These are phyloP conservation scores for Nakataea oryzae DNA, from an alignment of 2,329 filamentous ascomycete species.

Conservation along the genomic window DNA sequence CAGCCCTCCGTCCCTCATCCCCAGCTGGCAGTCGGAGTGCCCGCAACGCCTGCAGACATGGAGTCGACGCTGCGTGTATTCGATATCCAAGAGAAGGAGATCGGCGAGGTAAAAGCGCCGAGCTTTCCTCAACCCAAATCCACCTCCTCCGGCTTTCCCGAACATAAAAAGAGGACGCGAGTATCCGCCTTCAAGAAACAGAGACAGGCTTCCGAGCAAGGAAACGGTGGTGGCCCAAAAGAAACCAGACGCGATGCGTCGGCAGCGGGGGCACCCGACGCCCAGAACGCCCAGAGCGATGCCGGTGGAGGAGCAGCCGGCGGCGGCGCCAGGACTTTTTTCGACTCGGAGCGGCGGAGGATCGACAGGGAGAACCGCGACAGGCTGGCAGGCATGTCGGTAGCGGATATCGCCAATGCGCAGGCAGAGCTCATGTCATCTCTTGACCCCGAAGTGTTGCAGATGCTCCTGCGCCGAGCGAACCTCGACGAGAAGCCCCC, in stretches of 20 bases:
- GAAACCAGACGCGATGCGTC: background rate
- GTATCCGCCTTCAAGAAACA: constrained; percentile 74
- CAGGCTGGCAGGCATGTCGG: constrained; percentile 66
- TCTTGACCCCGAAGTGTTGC: constrained; percentile 64
- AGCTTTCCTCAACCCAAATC: constrained; percentile 48
- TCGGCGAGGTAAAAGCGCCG: constrained; percentile 48
- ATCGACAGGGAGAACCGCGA: constrained; percentile 79
- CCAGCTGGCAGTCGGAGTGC: no score
- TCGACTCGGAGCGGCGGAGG: constrained; percentile 43
- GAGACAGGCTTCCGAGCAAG: constrained; percentile 21
- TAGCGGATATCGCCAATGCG: constrained; percentile 71
- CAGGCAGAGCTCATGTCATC: constrained; percentile 69
- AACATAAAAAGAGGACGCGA: constrained; percentile 66
- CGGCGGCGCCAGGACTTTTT: background rate
- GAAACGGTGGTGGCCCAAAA: constrained; percentile 6
- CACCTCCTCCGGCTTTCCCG: constrained; percentile 68
- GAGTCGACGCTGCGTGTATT: constrained; percentile 45
- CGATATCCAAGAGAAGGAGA: constrained; percentile 70
- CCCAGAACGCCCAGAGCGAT: background rate
- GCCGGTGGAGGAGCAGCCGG: background rate
- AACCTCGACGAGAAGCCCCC: constrained; percentile 53
- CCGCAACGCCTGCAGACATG: constrained; percentile 14
- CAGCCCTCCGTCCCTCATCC: no score
- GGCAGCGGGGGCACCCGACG: background rate
- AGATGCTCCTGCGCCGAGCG: constrained; percentile 65